phyloP scores from a whole-genome alignment of 371 early-diverging fungal genomes.

The Apophysomyces trapeziformis region DNA sequence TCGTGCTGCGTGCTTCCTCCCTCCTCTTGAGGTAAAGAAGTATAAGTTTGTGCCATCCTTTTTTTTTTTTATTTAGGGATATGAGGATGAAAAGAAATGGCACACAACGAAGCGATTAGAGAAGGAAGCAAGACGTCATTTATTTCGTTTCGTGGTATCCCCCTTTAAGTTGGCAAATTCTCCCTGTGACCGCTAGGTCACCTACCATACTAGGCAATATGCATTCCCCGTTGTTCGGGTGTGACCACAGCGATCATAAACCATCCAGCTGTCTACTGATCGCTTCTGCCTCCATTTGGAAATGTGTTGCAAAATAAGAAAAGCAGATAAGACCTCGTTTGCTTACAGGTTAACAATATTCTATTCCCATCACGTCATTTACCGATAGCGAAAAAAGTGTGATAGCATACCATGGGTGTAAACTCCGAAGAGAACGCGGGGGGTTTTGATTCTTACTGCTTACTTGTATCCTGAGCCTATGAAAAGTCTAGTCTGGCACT shows the following conservation, averaged over 20 bases:
- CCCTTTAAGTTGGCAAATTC: not conserved
- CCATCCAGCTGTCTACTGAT: not conserved
- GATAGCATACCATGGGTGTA: too few species aligned
- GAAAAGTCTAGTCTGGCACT: too few species aligned
- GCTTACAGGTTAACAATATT: not conserved
- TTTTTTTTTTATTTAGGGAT: too few species aligned
- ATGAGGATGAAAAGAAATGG: too few species aligned
- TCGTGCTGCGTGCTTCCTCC: not conserved
- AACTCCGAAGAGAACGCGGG: too few species aligned
- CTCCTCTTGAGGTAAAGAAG: conserved; percentile 21
- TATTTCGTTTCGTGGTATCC: too few species aligned
- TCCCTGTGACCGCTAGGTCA: not conserved
- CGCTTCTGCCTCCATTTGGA: not conserved
- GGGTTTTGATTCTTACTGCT: too few species aligned
- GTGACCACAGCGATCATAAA: not conserved
- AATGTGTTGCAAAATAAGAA: not conserved
- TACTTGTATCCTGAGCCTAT: too few species aligned
- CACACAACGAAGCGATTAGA: not conserved
- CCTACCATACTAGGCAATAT: not conserved
- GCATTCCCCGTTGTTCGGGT: conserved; percentile 3
- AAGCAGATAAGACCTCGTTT: not conserved
- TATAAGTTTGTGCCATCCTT: conserved; percentile 20
- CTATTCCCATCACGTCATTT: not conserved
- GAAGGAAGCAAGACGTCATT: not conserved
- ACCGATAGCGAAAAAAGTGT: too few species aligned